Percentiles rank a stretch among this genome's conserved stretches.
These are phyloP conservation scores for Aspergillus brunneoviolaceus DNA, from an alignment of 2,329 filamentous ascomycete species.

Conservation along the genomic window DNA sequence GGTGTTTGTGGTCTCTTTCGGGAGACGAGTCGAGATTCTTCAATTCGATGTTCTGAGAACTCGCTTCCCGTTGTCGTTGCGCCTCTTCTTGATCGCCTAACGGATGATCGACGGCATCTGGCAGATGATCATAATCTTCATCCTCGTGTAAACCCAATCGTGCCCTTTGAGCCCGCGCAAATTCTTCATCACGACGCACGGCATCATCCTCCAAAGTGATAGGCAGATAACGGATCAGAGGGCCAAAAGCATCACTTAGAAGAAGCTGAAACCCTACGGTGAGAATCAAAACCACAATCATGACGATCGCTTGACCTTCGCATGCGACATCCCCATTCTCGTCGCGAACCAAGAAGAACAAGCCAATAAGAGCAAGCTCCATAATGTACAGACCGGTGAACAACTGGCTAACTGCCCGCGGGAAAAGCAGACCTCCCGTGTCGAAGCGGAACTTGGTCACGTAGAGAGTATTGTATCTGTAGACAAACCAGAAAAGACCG, in stretches of 20 bases:
- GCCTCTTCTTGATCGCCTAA: slow-evolving; percentile 47
- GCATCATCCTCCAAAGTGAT: slow-evolving; percentile 97
- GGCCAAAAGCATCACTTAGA: slow-evolving; percentile 79
- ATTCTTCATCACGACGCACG: slow-evolving; percentile 83
- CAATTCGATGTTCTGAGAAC: slow-evolving; percentile 52
- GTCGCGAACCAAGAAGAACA: slow-evolving; percentile 78
- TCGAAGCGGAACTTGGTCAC: slow-evolving; percentile 87
- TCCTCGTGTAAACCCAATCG: slow-evolving; percentile 61
- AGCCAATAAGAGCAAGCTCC: slow-evolving; percentile 82
- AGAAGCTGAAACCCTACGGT: slow-evolving; percentile 77
- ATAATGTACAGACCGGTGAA: slow-evolving; percentile 95
- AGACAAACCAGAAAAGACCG: slow-evolving; percentile 84
- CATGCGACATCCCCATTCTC: slow-evolving; percentile 57
- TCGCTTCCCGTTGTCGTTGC: slow-evolving; percentile 38
- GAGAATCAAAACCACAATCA: slow-evolving; percentile 71
- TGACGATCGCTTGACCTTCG: slow-evolving; percentile 74
- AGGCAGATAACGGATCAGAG: slow-evolving; percentile 83
- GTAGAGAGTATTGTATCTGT: slow-evolving; percentile 96
- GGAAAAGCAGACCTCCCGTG: slow-evolving; percentile 89
- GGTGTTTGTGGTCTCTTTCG: slow-evolving; percentile 19
- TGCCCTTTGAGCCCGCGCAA: slow-evolving; percentile 72
- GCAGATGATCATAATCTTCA: slow-evolving; percentile 42
- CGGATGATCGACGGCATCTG: slow-evolving; percentile 46
- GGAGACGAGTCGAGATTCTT: slow-evolving; percentile 35
- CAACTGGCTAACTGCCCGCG: slow-evolving; percentile 88